Percentiles rank a stretch among this genome's conserved stretches.
Evolutionary conservation across 371 early-diverging fungal genomes (phyloP).

Genomic region (Mucor racemosus): DNA sequence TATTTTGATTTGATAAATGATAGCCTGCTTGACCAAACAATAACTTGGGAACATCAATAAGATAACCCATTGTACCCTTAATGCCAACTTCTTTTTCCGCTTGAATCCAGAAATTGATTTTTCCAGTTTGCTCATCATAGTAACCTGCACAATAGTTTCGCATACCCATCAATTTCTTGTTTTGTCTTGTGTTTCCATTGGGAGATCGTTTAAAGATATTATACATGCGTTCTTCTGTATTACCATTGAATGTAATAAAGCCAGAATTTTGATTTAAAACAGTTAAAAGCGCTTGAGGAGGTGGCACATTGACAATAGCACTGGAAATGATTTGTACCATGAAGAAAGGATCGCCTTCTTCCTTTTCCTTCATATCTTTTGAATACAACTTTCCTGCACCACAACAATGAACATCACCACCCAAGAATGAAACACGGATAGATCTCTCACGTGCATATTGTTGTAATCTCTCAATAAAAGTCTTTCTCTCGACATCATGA

Average conservation of each 20-base stretch:
- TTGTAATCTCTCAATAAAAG: slow-evolving; percentile 70
- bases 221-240: slow-evolving; percentile 42
- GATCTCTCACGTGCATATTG: slow-evolving; percentile 64
- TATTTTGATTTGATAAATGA: slow-evolving; percentile 32
- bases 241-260: slow-evolving; percentile 33
- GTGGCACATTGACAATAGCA: slow-evolving; percentile 69
- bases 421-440: slow-evolving; percentile 77
- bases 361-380: slow-evolving; percentile 50
- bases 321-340: slow-evolving; percentile 78
- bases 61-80: slow-evolving; percentile 51
- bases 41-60: slow-evolving; percentile 45
- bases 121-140: slow-evolving; percentile 44
- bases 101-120: slow-evolving; percentile 53
- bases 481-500: slow-evolving; percentile 73
- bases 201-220: slow-evolving; percentile 36
- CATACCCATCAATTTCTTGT: slow-evolving; percentile 42
- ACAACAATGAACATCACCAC: slow-evolving; percentile 87
- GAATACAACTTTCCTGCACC: slow-evolving; percentile 71
- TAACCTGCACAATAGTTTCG: slow-evolving; percentile 45
- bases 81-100: slow-evolving; percentile 48
- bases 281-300: slow-evolving; percentile 39
- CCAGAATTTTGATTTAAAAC: slow-evolving; percentile 31
- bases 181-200: slow-evolving; percentile 36
- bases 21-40: slow-evolving; percentile 50
- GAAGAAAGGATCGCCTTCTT: slow-evolving; percentile 62